A percentile compares a stretch with the other conserved stretches of the same genome.
Evolutionary conservation across 371 early-diverging fungal genomes (phyloP).

Genomic region (Chytridium lagenaria): DNA sequence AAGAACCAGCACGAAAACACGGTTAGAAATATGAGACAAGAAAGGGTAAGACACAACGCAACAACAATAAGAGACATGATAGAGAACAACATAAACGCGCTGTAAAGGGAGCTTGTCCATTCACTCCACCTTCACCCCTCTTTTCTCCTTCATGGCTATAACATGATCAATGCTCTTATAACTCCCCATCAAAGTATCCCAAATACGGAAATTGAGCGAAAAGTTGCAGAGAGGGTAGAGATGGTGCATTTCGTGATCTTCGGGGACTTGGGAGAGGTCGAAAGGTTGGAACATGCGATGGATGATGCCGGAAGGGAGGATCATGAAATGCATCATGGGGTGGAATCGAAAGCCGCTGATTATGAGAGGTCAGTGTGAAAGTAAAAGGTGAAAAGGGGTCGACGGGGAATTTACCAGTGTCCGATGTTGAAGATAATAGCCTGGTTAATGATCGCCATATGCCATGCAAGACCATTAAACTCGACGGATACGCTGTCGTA

Average conservation of each 20-base stretch:
- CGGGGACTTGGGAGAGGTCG: slow-evolving; percentile 26
- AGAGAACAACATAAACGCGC: too few species aligned
- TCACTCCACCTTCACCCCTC: too few species aligned
- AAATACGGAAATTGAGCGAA: slow-evolving; percentile 14
- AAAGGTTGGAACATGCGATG: slow-evolving; percentile 23
- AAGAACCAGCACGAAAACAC: too few species aligned
- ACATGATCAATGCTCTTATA: slow-evolving; percentile 15
- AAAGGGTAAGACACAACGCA: too few species aligned
- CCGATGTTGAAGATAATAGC: slow-evolving; percentile 25
- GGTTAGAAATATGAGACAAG: too few species aligned
- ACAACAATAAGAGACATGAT: too few species aligned
- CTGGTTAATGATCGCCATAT: not conserved
- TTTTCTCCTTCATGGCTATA: slow-evolving; percentile 16
- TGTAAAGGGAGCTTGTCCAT: too few species aligned
- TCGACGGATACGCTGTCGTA: not conserved
- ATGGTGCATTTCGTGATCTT: slow-evolving; percentile 33
- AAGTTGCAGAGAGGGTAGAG: slow-evolving; percentile 26
- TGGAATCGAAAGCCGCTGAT: slow-evolving; percentile 15
- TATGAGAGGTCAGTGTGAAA: not conserved
- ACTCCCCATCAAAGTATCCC: slow-evolving; percentile 18
- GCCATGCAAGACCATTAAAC: slow-evolving; percentile 15
- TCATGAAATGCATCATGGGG: slow-evolving; percentile 20
- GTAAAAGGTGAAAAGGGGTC: not conserved
- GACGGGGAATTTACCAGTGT: slow-evolving; percentile 7
- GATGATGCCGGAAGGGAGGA: not conserved